A percentile compares a stretch with the other conserved stretches of the same genome.
These are phyloP conservation scores for Geotrichum klebahnii DNA, from an alignment of 1,139 yeast species.

Conservation along the genomic window DNA sequence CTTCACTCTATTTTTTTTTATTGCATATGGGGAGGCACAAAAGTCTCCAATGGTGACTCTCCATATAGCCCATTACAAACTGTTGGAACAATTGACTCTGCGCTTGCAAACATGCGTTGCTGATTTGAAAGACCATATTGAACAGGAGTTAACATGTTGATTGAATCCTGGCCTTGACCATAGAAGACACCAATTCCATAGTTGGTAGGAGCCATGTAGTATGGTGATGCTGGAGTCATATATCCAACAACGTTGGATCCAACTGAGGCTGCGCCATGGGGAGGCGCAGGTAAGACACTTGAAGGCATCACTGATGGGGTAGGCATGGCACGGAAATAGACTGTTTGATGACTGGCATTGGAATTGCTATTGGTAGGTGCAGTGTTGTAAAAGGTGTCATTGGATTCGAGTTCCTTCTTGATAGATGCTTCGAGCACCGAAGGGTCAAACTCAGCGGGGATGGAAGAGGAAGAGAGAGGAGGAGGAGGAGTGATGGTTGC, in stretches of 20 bases:
- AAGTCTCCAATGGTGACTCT: conserved; percentile 16
- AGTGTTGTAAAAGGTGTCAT: neutral
- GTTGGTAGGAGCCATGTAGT: neutral
- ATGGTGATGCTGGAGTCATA: conserved; percentile 13
- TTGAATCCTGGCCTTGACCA: neutral
- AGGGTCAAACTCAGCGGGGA: conserved; percentile 4
- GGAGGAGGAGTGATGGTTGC: neutral
- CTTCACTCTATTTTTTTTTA: no score
- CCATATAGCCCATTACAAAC: neutral
- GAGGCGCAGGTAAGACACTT: neutral
- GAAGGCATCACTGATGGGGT: conserved; percentile 7
- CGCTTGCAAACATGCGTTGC: neutral
- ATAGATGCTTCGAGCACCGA: conserved; percentile 6
- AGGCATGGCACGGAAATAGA: conserved; percentile 9
- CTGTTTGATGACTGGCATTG: neutral
- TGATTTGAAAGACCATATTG: neutral
- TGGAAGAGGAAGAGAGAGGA: neutral
- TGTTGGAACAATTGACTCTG: neutral
- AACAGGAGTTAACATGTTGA: no score
- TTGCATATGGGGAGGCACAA: conserved; percentile 18
- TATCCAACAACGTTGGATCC: conserved; percentile 8
- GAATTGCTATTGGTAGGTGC: neutral
- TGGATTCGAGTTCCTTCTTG: conserved; percentile 6
- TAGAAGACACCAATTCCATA: conserved; percentile 7
- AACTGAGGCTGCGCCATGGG: no score